Evolutionary conservation across 228 moss, liverwort and hornwort species (phyloP), one percentile per base, ranked within the genome.

Genomic region (Sphagnum fallax): DNA sequence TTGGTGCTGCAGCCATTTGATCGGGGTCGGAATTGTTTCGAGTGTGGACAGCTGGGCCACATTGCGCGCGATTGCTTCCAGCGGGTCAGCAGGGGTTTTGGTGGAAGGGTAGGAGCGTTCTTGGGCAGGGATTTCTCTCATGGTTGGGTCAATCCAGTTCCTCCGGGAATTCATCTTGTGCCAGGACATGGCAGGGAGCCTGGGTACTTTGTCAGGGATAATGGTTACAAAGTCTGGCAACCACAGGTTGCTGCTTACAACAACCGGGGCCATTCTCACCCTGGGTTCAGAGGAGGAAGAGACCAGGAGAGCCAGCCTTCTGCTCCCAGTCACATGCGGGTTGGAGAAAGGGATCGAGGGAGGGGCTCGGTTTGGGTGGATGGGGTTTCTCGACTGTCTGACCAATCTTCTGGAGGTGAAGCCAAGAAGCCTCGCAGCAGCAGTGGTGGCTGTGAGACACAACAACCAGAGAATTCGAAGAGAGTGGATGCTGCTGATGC

Each of bases 11-110:
- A 89, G 73, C 86, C 87, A 51, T 78, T 88, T 75, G 92, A 92
- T 73, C 90, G 87, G 61, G 88, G 86, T 67, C 89, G 95, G 66
- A 78, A 82, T 75, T 95, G 92, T 71, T 92, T 84, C 51, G 67
- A 71, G n/a, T 95, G 95, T 81, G 92, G 95, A 62, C 87, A 81
- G 72, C 90, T 87, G 71, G 95, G 95, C 67, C 95, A 95, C 78
- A 75, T 92, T 78, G 74, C 79, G 64, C 87, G 82, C 63, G 77
- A 72, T 60, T 95, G 95, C 82, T 79, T 83, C 5, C 72, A 65
- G 61, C 73, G 79, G 67, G 70, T 76, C 16, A 11, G 67, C 16
- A 83, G 89, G 71, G 77, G 74, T 67, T 72, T 67, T 67, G 90
- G 81, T 48, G 65, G 84, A 48, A 91, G 89, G 68, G 67, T 77